These are phyloP conservation scores for Ustilago curta DNA, from an alignment of 1,284 basidiomycete species.

Conservation along the genomic window DNA sequence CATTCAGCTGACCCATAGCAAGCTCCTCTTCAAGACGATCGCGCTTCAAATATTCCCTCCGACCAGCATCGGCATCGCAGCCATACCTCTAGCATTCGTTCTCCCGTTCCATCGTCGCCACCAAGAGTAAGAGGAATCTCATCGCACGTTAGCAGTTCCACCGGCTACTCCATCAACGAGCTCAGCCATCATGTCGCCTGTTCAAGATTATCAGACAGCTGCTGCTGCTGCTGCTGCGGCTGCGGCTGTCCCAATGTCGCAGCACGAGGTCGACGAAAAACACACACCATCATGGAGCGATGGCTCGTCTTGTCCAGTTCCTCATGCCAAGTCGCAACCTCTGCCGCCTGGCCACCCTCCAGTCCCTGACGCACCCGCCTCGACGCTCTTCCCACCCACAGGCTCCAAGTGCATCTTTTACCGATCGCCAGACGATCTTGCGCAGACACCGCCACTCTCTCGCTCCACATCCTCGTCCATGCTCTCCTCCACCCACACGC, in stretches of 20 bases:
- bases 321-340: conserved; percentile 64
- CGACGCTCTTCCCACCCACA: conserved; percentile 60
- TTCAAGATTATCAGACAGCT: conserved; percentile 12
- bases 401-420: conserved; percentile 66
- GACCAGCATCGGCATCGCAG: background rate
- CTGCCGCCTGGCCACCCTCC: conserved; percentile 68
- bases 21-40: background rate
- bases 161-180: conserved; percentile 5
- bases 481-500: conserved; percentile 33
- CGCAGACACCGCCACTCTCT: conserved; percentile 59
- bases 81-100: background rate
- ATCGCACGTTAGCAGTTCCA: background rate
- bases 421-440: conserved; percentile 61
- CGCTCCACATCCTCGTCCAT: conserved; percentile 40
- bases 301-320: conserved; percentile 60
- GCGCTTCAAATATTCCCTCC: background rate
- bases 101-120: background rate
- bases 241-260: background rate
- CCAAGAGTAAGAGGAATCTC: background rate
- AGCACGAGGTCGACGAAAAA: conserved; percentile 1
- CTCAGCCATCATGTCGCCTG: conserved; percentile 18
- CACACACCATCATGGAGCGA: conserved; percentile 45
- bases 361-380: conserved; percentile 50
- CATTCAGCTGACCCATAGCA: background rate
- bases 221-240: background rate